Evolutionary conservation across 2,329 filamentous ascomycete species (phyloP).

Genomic region (Paecilomyces sp.): DNA sequence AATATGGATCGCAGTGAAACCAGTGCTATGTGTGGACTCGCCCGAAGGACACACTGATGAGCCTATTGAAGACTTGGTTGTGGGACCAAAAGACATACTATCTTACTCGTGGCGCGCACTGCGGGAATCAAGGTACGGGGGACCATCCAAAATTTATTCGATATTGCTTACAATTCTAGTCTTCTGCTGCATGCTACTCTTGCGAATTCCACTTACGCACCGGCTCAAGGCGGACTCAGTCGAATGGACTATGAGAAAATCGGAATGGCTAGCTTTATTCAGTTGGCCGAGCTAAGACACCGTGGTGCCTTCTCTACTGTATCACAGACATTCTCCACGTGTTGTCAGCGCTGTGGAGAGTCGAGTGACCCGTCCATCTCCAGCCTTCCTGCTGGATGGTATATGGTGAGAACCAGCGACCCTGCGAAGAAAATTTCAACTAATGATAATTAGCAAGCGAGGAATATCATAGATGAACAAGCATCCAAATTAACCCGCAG

Average conservation of each 20-base stretch:
- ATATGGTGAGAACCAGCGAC: slow-evolving; percentile 47
- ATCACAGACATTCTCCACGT: slow-evolving; percentile 74
- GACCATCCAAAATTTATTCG: slow-evolving; percentile 1
- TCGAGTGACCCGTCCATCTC: slow-evolving; percentile 39
- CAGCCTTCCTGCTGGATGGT: slow-evolving; percentile 59
- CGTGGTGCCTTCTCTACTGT: slow-evolving; percentile 92
- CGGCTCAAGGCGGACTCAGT: slow-evolving; percentile 41
- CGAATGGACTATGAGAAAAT: slow-evolving; percentile 55
- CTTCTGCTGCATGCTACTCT: slow-evolving; percentile 62
- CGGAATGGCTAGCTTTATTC: slow-evolving; percentile 69
- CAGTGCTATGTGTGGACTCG: slow-evolving; percentile 84
- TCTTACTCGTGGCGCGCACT: slow-evolving; percentile 93
- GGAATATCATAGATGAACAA: slow-evolving; percentile 66
- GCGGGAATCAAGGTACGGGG: slow-evolving; percentile 76
- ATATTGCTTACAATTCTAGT: slow-evolving; percentile 39
- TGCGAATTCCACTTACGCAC: slow-evolving; percentile 45
- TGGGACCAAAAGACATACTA: slow-evolving; percentile 75
- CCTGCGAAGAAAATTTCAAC: slow-evolving; percentile 7
- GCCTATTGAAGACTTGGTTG: slow-evolving; percentile 61
- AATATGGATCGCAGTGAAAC: slow-evolving; percentile 71
- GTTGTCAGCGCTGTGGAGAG: slow-evolving; percentile 61
- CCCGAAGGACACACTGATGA: slow-evolving; percentile 70
- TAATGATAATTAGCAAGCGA: slow-evolving; percentile 35
- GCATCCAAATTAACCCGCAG: slow-evolving; percentile 74
- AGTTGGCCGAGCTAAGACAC: slow-evolving; percentile 77